Evolutionary conservation across 306 rosid species (phyloP).

Genomic region (Medicago lupulina): DNA sequence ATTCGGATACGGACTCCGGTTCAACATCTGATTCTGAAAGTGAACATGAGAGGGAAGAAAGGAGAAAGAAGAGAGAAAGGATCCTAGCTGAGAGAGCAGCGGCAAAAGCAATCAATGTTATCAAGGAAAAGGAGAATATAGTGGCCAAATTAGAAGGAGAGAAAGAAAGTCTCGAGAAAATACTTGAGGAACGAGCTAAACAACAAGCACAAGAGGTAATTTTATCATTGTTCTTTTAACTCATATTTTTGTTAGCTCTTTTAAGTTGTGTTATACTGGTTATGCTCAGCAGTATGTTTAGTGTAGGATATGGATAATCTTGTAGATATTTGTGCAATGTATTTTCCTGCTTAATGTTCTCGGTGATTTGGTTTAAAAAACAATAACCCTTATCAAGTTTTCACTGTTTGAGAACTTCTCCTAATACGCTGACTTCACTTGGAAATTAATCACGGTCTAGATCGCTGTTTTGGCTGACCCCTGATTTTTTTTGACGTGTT

Average conservation of each 20-base stretch:
- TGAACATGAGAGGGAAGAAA: conserved; percentile 87
- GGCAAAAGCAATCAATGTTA: conserved; percentile 78
- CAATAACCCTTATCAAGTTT: neutral
- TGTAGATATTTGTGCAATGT: neutral
- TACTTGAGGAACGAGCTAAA: conserved; percentile 83
- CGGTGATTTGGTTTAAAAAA: conserved; percentile 23
- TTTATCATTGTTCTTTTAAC: conserved; percentile 17
- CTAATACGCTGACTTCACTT: conserved; percentile 7
- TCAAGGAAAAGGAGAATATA: conserved; percentile 82
- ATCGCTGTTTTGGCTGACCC: conserved; percentile 28
- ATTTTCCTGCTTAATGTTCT: conserved; percentile 26
- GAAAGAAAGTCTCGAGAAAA: conserved; percentile 94
- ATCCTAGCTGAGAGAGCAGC: conserved; percentile 88
- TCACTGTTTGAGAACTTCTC: conserved; percentile 11
- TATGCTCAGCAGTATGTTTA: conserved; percentile 21
- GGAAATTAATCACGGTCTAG: neutral
- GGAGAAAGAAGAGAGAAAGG: conserved; percentile 69
- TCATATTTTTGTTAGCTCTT: conserved; percentile 26
- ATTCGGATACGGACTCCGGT: conserved; percentile 73
- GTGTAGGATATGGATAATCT: neutral
- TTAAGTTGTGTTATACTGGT: conserved; percentile 21
- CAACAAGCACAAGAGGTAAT: conserved; percentile 94
- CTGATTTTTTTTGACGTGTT: conserved; percentile 6
- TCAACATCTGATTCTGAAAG: conserved; percentile 85
- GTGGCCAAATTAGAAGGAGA: conserved; percentile 98